A percentile compares a stretch with the other conserved stretches of the same genome.
These are phyloP conservation scores for Trypanosoma mega DNA, from an alignment of 208 protist species.

Conservation along the genomic window DNA sequence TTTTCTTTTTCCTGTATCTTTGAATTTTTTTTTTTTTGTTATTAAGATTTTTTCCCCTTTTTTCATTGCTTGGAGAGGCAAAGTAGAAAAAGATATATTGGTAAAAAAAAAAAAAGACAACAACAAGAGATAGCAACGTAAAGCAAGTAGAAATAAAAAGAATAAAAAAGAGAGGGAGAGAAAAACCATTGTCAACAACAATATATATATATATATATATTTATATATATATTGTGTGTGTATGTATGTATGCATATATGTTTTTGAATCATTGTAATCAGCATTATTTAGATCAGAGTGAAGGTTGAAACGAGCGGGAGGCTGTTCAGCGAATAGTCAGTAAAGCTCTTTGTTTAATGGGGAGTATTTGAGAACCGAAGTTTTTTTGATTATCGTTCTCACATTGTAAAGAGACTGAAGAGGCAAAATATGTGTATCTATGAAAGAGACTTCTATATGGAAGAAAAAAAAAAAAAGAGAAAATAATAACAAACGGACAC, in stretches of 20 bases:
- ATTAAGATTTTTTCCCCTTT: constrained; percentile 1
- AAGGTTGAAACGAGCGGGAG: too few species aligned
- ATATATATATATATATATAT: neutral
- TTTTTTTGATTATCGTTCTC: too few species aligned
- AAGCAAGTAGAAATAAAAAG: neutral
- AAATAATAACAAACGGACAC: neutral
- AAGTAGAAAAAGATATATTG: constrained; percentile 1
- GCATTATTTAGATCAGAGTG: too few species aligned
- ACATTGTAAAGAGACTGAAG: too few species aligned
- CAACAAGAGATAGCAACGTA: neutral
- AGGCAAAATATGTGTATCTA: too few species aligned
- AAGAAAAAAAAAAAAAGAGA: constrained; percentile 13
- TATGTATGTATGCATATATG: too few species aligned
- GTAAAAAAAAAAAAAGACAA: constrained; percentile 2
- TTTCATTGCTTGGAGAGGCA: neutral
- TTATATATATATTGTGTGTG: too few species aligned
- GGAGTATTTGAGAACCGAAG: too few species aligned
- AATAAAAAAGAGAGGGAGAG: neutral
- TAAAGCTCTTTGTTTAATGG: too few species aligned
- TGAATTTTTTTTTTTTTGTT: constrained; percentile 5
- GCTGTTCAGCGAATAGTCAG: too few species aligned
- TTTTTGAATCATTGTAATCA: too few species aligned
- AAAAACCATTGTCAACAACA: constrained; percentile 3
- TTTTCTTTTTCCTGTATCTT: constrained; percentile 14
- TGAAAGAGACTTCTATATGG: too few species aligned